Percentiles rank a stretch among this genome's conserved stretches.
Evolutionary conservation across 1,284 basidiomycete genomes (phyloP).

Genomic region (Macrocybe sp.): DNA sequence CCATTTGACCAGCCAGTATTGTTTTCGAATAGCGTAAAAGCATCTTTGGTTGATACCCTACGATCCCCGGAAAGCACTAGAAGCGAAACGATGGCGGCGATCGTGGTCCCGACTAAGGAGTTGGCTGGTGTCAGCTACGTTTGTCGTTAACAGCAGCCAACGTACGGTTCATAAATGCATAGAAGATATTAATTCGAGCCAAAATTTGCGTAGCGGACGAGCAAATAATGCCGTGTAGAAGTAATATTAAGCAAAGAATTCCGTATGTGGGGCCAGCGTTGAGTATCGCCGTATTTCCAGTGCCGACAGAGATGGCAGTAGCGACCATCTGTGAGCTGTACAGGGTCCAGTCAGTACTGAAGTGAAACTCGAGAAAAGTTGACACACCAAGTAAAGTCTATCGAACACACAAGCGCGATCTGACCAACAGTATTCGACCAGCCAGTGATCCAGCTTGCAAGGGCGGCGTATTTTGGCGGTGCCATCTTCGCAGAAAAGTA

Average conservation of each 20-base stretch:
- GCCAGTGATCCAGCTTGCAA: slow-evolving; percentile 73
- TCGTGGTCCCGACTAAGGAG: slow-evolving; percentile 46
- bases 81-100: slow-evolving; percentile 56
- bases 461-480: slow-evolving; percentile 48
- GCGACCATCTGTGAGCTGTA: slow-evolving; percentile 65
- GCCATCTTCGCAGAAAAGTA: slow-evolving; percentile 73
- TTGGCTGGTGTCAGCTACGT: neutral
- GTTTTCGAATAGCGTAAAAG: slow-evolving; percentile 68
- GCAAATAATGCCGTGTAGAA: slow-evolving; percentile 63
- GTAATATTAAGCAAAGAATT: slow-evolving; percentile 57
- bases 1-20: slow-evolving; percentile 63
- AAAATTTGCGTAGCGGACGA: slow-evolving; percentile 63
- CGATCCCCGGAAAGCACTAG: slow-evolving; percentile 50
- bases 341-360: slow-evolving; percentile 16
- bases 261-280: slow-evolving; percentile 61
- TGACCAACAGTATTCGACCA: slow-evolving; percentile 32
- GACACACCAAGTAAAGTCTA: slow-evolving; percentile 54
- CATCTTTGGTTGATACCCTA: slow-evolving; percentile 59
- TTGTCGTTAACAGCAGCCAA: slow-evolving; percentile 5
- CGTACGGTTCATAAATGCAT: slow-evolving; percentile 58
- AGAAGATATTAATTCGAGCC: slow-evolving; percentile 65
- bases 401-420: slow-evolving; percentile 61
- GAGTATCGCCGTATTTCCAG: slow-evolving; percentile 47
- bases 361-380: neutral
- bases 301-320: slow-evolving; percentile 58